Conservation (phyloP, 208 protist species). For the Leishmania gerbilli region DNA sequence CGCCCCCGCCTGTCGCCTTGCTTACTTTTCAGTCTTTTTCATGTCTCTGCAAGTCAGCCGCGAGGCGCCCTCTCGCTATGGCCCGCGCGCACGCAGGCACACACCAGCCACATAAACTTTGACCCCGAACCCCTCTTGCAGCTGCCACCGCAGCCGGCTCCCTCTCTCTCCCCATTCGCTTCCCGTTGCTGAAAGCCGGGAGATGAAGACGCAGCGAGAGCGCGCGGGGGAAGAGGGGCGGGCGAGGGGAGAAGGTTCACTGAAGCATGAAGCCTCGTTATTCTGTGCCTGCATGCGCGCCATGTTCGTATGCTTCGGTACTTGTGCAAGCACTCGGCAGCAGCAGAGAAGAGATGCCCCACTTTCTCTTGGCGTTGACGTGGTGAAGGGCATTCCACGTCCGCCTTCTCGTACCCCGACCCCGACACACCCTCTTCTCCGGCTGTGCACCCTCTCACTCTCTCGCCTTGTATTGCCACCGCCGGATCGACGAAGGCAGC, state of each 20-base stretch:
- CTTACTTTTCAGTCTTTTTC: neutral
- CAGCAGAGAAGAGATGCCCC: neutral
- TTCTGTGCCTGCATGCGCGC: neutral
- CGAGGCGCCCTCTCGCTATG: neutral
- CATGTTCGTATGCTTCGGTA: neutral
- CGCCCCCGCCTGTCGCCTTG: neutral
- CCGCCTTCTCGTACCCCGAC: neutral
- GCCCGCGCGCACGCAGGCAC: neutral
- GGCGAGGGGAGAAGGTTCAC: neutral
- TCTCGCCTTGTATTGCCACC: neutral
- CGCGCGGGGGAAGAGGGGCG: neutral
- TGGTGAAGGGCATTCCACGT: neutral
- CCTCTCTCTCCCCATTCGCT: neutral
- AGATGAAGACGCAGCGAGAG: neutral
- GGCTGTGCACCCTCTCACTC: neutral
- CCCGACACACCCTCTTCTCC: neutral
- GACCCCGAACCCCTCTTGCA: neutral
- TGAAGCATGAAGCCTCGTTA: neutral
- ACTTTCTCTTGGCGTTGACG: neutral
- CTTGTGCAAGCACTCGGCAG: neutral
- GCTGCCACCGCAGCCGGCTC: neutral
- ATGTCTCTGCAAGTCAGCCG: neutral
- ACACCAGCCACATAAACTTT: too few species aligned
- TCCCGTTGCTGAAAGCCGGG: neutral
- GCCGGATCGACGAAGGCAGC: neutral